Base-by-base conservation (phyloP, 805 yeast species). In the Saturnispora hagleri region DNA sequence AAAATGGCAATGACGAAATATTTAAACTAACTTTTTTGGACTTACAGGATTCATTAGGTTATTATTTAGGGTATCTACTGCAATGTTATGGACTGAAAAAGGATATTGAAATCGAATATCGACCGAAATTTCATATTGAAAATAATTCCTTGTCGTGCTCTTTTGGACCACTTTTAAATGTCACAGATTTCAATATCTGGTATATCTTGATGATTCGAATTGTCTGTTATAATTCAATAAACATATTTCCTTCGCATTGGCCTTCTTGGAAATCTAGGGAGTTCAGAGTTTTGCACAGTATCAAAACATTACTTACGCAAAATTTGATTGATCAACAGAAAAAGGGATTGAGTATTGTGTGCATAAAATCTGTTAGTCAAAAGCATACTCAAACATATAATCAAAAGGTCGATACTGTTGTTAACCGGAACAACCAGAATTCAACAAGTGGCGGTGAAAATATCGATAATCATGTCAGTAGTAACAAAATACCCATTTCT, bases 251-350 rank as follows among this genome's bases (percentile, higher is more conserved):
- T 15, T 15, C 35, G 5, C 24, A 31, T 27, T 47, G 49, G 49
- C 49, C 49, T 17, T 47, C 49, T 36, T 47, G 49, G 49, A 47
- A 47, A 26, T 47, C 49, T 4, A 47, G 43, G 18, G 49, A 47
- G 35, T 47, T 47, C 38, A 47, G 49, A 15, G 35, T 47, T n/a
- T 47, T 47, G 22, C 49, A 47, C 12, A 36, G 49, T 27, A 47
- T 47, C 18, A 47, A 47, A 47, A 17, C 35, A 17, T 12, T 47
- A 10, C 24, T 47, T 24, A 20, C 36, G 15, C 27, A 35, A 28
- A 20, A 12, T 18, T 34, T 36, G 8, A 24, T 41, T 9, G 31
- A 24, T 27, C 18, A 27, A 47, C 49, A 24, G n/a, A 20, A 22
- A 15, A 38, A 35, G 40, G 24, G 12, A 15, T 26, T 17, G 9